phyloP scores from a whole-genome alignment of 306 rosid genomes.

The Quercus suber region DNA sequence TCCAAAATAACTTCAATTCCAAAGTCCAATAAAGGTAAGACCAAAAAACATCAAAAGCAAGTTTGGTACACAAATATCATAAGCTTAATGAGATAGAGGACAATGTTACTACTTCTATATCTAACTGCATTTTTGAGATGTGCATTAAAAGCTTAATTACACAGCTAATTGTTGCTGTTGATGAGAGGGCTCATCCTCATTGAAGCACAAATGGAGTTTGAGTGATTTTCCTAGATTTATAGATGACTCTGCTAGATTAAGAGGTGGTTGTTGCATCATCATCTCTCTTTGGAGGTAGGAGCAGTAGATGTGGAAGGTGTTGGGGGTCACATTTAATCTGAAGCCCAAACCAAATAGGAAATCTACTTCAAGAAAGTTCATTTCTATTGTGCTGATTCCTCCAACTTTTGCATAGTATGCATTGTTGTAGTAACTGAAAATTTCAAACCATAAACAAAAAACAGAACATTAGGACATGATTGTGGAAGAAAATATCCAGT shows the following conservation, averaged over 20 bases:
- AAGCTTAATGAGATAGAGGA: constrained; percentile 15
- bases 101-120: constrained; percentile 33
- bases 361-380: constrained; percentile 92
- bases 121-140: constrained; percentile 25
- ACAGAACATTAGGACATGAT: not conserved
- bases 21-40: not conserved
- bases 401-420: constrained; percentile 98
- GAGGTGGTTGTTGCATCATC: constrained; percentile 65
- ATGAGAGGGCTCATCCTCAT: constrained; percentile 75
- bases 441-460: not conserved
- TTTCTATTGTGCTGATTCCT: constrained; percentile 86
- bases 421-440: constrained; percentile 82
- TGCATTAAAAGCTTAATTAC: constrained; percentile 33
- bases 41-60: not conserved
- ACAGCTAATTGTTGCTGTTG: constrained; percentile 76
- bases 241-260: constrained; percentile 49
- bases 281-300: constrained; percentile 72
- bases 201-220: constrained; percentile 56
- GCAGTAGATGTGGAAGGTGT: constrained; percentile 69
- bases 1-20: constrained; percentile 18
- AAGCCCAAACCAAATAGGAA: constrained; percentile 89
- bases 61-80: constrained; percentile 10
- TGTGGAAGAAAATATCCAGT: not conserved
- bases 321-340: constrained; percentile 74
- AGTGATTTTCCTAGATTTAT: constrained; percentile 45